Conservation (phyloP, 768 basidiomycete species). For the Collybia mongolica region DNA sequence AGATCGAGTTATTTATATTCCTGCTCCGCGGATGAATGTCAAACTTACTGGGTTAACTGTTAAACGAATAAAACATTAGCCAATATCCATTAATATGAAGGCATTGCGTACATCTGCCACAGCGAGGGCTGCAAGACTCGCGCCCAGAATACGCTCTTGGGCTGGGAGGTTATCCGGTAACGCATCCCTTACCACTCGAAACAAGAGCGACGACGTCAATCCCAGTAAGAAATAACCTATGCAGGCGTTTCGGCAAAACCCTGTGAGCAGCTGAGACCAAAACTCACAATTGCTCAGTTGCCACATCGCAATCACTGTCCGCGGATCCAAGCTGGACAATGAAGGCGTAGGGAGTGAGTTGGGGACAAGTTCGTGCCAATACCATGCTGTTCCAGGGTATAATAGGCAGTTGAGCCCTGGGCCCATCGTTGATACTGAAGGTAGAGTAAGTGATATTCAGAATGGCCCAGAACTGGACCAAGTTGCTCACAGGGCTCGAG, state of each 20-base stretch:
- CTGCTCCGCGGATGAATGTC: background rate
- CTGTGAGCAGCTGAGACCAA: background rate
- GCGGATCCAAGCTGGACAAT: constrained; percentile 35
- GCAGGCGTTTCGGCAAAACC: background rate
- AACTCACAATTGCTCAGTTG: constrained; percentile 66
- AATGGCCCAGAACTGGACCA: background rate
- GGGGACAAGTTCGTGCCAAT: constrained; percentile 65
- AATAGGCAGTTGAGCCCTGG: constrained; percentile 44
- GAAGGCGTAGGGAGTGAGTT: constrained; percentile 27
- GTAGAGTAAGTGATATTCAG: background rate
- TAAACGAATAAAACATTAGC: background rate
- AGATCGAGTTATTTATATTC: constrained; percentile 18
- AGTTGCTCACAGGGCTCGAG: constrained; percentile 56
- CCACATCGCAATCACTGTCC: constrained; percentile 61
- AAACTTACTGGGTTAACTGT: constrained; percentile 62
- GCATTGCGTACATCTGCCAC: constrained; percentile 62
- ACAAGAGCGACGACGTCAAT: constrained; percentile 64
- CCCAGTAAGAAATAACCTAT: constrained; percentile 37
- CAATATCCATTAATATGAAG: background rate
- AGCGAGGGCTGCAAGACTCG: constrained; percentile 59
- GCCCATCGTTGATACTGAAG: constrained; percentile 33
- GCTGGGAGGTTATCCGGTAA: constrained; percentile 53
- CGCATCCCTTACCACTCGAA: constrained; percentile 64
- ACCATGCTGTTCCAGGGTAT: constrained; percentile 64
- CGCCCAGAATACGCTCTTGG: constrained; percentile 70